Percentiles rank a stretch among this genome's conserved stretches.
These are phyloP conservation scores for Flaveria linearis DNA, from an alignment of 129 eudicot genomes.

Conservation along the genomic window DNA sequence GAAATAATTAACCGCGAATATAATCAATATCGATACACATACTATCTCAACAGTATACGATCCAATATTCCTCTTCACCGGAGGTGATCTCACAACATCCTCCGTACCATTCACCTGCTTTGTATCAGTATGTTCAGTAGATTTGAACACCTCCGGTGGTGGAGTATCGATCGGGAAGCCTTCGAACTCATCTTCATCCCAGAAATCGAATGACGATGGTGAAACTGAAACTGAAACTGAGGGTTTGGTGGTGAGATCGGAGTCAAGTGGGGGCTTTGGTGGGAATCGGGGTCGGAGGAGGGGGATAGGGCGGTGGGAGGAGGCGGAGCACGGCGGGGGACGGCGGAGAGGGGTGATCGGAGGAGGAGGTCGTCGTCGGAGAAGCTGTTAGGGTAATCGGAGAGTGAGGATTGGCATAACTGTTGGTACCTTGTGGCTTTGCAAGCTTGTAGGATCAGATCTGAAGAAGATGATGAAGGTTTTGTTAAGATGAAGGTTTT, in stretches of 20 bases:
- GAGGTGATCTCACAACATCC: background rate
- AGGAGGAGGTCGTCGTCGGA: slow-evolving; percentile 27
- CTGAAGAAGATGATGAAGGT: too few relatives aligned
- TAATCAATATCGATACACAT: slow-evolving; percentile 49
- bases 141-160: slow-evolving; percentile 30
- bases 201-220: slow-evolving; percentile 56
- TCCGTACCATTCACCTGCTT: background rate
- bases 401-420: too few relatives aligned
- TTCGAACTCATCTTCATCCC: slow-evolving; percentile 98
- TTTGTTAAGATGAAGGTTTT: too few relatives aligned
- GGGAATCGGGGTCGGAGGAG: slow-evolving; percentile 41
- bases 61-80: slow-evolving; percentile 20
- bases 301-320: slow-evolving; percentile 56
- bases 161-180: slow-evolving; percentile 55
- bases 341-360: slow-evolving; percentile 39
- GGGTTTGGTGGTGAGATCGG: slow-evolving; percentile 46
- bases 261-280: slow-evolving; percentile 24
- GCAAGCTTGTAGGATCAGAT: too few relatives aligned
- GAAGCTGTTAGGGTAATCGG: too few relatives aligned
- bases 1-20: slow-evolving; percentile 61
- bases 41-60: slow-evolving; percentile 54
- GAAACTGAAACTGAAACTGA: slow-evolving; percentile 23
- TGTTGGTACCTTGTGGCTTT: too few relatives aligned
- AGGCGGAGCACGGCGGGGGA: slow-evolving; percentile 45
- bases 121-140: slow-evolving; percentile 31